Percentiles rank a stretch among this genome's conserved stretches.
These are phyloP conservation scores for Samsoniella hepiali DNA, from an alignment of 2,329 filamentous ascomycete species.

Conservation along the genomic window DNA sequence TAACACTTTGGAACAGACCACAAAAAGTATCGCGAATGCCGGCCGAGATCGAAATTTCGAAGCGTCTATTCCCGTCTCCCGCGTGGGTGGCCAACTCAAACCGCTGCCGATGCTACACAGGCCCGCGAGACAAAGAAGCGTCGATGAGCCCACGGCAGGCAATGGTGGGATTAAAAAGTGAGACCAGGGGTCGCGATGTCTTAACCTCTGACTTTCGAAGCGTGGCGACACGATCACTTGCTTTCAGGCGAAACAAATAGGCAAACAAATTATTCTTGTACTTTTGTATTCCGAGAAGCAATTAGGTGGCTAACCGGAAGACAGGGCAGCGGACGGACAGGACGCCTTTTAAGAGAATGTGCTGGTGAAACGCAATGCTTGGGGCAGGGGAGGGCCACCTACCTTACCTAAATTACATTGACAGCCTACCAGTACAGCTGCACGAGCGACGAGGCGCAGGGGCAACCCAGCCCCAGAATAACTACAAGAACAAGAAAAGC, in stretches of 20 bases:
- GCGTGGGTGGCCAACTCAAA: background rate
- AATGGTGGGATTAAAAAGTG: background rate
- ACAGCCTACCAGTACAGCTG: background rate
- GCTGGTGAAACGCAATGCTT: conserved; percentile 7
- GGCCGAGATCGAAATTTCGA: background rate
- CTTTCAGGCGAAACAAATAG: background rate
- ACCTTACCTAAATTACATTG: too few species aligned
- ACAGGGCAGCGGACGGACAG: conserved; percentile 1
- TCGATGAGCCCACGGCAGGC: background rate
- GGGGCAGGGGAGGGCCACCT: conserved; percentile 1
- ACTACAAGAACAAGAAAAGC: background rate
- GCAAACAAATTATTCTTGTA: background rate
- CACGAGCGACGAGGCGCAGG: background rate
- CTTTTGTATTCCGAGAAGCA: conserved; percentile 3
- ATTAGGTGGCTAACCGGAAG: conserved; percentile 2
- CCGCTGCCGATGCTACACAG: background rate
- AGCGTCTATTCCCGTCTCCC: background rate
- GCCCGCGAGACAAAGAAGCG: background rate
- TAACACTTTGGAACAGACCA: conserved; percentile 1
- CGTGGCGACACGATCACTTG: background rate
- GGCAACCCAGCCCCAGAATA: conserved; percentile 3
- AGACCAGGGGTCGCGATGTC: conserved; percentile 7
- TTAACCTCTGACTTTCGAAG: background rate
- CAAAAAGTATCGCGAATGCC: background rate
- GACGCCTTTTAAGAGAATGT: conserved; percentile 13